A percentile compares a stretch with the other conserved stretches of the same genome.
Evolutionary conservation across 345 rosid species (phyloP).

Genomic region (Populus deltoides): DNA sequence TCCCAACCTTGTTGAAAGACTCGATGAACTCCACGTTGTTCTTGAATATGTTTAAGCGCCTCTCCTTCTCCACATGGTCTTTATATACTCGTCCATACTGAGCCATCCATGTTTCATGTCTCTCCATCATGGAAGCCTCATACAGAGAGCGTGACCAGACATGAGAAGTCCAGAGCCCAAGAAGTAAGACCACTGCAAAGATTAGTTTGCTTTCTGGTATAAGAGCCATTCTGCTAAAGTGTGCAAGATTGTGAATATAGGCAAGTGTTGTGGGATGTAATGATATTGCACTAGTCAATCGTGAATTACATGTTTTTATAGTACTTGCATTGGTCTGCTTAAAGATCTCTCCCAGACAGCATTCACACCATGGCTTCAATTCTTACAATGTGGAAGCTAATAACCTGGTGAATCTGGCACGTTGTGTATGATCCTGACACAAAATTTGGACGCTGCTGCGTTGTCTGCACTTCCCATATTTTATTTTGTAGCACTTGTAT

Average conservation of each 20-base stretch:
- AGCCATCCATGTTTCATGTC: constrained; percentile 37
- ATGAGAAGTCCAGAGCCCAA: constrained; percentile 17
- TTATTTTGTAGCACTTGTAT: background rate
- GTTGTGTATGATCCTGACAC: background rate
- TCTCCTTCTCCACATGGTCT: constrained; percentile 28
- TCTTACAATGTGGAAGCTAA: background rate
- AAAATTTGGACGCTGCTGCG: background rate
- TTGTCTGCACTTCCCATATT: background rate
- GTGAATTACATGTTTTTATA: background rate
- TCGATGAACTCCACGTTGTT: constrained; percentile 40
- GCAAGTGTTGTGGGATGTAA: too few species aligned
- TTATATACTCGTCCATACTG: constrained; percentile 32
- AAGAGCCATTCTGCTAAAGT: background rate
- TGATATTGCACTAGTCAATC: too few species aligned
- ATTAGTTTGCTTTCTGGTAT: background rate
- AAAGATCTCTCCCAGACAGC: background rate
- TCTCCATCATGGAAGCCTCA: constrained; percentile 21
- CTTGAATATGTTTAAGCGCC: constrained; percentile 37
- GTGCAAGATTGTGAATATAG: too few species aligned
- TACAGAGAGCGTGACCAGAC: constrained; percentile 23
- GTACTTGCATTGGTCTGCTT: background rate
- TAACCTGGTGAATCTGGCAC: background rate
- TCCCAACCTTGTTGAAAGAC: constrained; percentile 31
- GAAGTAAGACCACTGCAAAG: background rate
- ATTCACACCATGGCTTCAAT: background rate